These are phyloP conservation scores for Wallacemonas rigidus DNA, from an alignment of 208 protist genomes.

Conservation along the genomic window DNA sequence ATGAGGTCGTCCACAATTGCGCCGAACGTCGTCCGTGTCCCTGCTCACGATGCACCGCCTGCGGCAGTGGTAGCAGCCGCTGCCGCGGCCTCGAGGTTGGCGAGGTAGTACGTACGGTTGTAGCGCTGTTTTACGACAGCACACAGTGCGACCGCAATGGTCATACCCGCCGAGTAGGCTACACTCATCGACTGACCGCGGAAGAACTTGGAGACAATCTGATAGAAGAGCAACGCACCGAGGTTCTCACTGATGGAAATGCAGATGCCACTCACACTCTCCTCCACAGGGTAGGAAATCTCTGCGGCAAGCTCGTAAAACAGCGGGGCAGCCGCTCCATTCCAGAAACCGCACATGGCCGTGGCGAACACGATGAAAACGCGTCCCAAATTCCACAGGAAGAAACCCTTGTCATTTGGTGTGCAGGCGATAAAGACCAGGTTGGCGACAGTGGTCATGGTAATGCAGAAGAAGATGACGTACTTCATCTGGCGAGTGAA, in stretches of 20 bases:
- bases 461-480: constrained; percentile 87
- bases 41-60: no score
- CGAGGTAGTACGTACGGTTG: constrained; percentile 72
- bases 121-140: constrained; percentile 80
- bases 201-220: constrained; percentile 76
- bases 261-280: constrained; percentile 82
- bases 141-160: constrained; percentile 64
- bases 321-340: constrained; percentile 82
- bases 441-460: constrained; percentile 76
- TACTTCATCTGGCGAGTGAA: constrained; percentile 90
- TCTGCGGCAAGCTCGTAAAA: constrained; percentile 88
- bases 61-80: neutral
- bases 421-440: constrained; percentile 81
- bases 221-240: constrained; percentile 81
- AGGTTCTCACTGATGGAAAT: constrained; percentile 85
- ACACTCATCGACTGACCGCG: constrained; percentile 75
- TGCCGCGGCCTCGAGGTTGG: constrained; percentile 34
- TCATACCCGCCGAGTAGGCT: constrained; percentile 86
- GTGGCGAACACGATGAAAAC: constrained; percentile 74
- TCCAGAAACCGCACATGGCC: constrained; percentile 83
- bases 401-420: constrained; percentile 76
- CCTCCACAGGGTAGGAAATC: constrained; percentile 86
- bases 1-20: no score
- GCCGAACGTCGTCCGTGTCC: no score
- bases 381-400: constrained; percentile 65